phyloP scores from a whole-genome alignment of 352 stramenopile genomes.

The Phytophthora quininea region DNA sequence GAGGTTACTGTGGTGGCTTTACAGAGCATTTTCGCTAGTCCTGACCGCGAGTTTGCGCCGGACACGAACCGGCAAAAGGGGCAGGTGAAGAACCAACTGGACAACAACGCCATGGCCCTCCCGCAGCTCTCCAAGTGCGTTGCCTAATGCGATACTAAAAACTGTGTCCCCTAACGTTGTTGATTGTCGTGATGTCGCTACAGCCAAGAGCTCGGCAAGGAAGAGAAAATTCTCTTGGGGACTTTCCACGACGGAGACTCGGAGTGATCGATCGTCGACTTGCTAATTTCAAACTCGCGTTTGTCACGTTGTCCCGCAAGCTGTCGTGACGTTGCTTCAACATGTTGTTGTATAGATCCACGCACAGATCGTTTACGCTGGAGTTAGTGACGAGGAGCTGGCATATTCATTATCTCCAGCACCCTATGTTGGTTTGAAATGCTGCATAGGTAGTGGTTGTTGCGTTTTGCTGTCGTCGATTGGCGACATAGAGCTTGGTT shows the following conservation, averaged over 20 bases:
- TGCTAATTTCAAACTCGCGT: background rate
- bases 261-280: constrained; percentile 35
- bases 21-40: constrained; percentile 40
- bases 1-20: background rate
- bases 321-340: no score
- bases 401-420: no score
- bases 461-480: no score
- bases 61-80: constrained; percentile 38
- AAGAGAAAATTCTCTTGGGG: constrained; percentile 68
- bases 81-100: constrained; percentile 49
- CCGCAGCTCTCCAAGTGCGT: constrained; percentile 50
- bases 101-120: constrained; percentile 41
- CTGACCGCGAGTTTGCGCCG: constrained; percentile 45
- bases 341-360: no score
- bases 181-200: background rate
- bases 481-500: no score
- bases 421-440: no score
- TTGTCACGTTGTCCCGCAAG: no score
- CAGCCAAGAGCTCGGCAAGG: constrained; percentile 60
- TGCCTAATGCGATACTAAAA: background rate
- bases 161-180: no score
- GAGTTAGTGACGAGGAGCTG: no score
- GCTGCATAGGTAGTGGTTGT: no score
- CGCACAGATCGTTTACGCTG: no score
- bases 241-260: constrained; percentile 74